Conservation (phyloP, 2,329 filamentous ascomycete species). For the Talaromyces sp. region DNA sequence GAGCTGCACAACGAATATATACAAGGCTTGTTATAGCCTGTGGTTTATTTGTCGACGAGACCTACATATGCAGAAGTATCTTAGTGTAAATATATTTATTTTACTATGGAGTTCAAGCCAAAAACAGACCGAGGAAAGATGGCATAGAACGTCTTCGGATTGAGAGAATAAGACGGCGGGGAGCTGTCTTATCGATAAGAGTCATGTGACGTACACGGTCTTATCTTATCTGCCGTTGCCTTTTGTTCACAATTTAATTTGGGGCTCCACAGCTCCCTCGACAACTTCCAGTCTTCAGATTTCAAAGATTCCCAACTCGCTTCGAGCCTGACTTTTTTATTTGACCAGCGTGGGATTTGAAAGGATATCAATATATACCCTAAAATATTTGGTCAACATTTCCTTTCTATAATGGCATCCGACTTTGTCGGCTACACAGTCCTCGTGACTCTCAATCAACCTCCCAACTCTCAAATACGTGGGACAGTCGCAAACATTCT, state of each 20-base stretch:
- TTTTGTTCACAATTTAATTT: constrained; percentile 1
- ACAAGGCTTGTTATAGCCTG: constrained; percentile 10
- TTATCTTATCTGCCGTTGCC: constrained; percentile 5
- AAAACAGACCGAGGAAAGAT: too few relatives aligned
- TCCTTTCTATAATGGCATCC: constrained; percentile 52
- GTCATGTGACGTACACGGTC: constrained; percentile 5
- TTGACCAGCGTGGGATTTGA: neutral
- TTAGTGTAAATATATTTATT: neutral
- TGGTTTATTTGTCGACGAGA: neutral
- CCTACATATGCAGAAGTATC: neutral
- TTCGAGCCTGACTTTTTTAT: neutral
- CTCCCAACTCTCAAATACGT: constrained; percentile 59
- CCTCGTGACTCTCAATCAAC: constrained; percentile 64
- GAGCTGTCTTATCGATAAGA: constrained; percentile 17
- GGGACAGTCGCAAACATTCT: constrained; percentile 68
- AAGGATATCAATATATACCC: too few relatives aligned
- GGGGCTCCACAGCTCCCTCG: neutral
- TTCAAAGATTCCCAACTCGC: neutral
- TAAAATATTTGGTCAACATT: neutral
- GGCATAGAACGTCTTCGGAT: too few relatives aligned
- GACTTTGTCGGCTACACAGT: constrained; percentile 74
- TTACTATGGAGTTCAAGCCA: neutral
- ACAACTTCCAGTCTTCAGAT: neutral
- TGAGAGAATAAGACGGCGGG: neutral
- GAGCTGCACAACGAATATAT: constrained; percentile 36